These are phyloP conservation scores for Handroanthus guayacan DNA, from an alignment of 257 asterid species.

Conservation along the genomic window DNA sequence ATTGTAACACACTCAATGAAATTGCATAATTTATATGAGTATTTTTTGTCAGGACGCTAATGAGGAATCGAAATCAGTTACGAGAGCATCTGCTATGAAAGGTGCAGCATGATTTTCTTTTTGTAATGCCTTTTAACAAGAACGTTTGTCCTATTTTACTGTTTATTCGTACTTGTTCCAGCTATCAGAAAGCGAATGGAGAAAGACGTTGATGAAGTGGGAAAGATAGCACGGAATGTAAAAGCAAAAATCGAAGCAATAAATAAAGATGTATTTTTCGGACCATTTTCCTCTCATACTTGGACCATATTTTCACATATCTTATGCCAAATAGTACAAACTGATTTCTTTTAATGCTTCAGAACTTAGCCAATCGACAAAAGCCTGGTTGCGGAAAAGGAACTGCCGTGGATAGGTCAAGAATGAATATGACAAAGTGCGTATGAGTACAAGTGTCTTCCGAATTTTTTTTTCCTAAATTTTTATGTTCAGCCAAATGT, in stretches of 20 bases:
- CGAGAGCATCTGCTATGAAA: slow-evolving; percentile 90
- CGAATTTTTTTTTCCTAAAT: background rate
- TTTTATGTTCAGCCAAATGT: slow-evolving; percentile 9
- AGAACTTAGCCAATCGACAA: slow-evolving; percentile 83
- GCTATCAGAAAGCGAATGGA: slow-evolving; percentile 93
- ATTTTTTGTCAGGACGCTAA: slow-evolving; percentile 70
- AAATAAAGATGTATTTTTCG: slow-evolving; percentile 64
- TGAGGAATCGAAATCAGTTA: slow-evolving; percentile 85
- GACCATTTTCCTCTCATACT: slow-evolving; percentile 21
- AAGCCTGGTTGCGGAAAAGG: slow-evolving; percentile 91
- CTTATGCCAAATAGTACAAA: slow-evolving; percentile 10
- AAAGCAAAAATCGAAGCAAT: slow-evolving; percentile 73
- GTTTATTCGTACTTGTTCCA: slow-evolving; percentile 39
- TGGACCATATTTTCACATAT: background rate
- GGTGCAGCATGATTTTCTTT: slow-evolving; percentile 44
- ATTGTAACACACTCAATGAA: too few species aligned
- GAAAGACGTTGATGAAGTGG: slow-evolving; percentile 86
- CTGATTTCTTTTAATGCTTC: slow-evolving; percentile 27
- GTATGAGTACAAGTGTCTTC: slow-evolving; percentile 15
- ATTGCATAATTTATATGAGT: background rate
- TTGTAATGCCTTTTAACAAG: background rate
- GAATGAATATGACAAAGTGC: slow-evolving; percentile 80
- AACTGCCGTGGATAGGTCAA: slow-evolving; percentile 86
- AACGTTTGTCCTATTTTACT: background rate
- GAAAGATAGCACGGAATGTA: slow-evolving; percentile 76